Evolutionary conservation across 352 stramenopile species (phyloP).

Genomic region (Globisporangium takayamanum): DNA sequence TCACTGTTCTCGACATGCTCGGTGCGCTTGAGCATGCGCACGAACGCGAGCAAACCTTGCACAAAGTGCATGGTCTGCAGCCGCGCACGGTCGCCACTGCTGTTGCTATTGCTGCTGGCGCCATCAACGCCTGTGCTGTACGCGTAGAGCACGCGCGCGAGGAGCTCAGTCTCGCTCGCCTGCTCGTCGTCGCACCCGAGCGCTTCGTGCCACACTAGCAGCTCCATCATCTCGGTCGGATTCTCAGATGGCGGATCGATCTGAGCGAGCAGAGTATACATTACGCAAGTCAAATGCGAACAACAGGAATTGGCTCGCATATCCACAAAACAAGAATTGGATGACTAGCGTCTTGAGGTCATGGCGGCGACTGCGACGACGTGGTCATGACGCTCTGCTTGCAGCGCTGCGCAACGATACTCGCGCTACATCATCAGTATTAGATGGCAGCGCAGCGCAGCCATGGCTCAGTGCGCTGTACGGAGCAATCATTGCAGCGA

Average conservation of each 20-base stretch:
- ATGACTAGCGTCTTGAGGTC: background rate
- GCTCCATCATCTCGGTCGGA: conserved; percentile 22
- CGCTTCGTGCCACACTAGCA: conserved; percentile 57
- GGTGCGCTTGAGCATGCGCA: conserved; percentile 24
- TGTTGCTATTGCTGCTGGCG: background rate
- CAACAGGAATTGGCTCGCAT: background rate
- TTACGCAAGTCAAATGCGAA: background rate
- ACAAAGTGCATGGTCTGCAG: conserved; percentile 42
- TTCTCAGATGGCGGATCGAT: background rate
- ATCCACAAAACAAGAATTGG: background rate
- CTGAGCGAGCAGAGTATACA: background rate
- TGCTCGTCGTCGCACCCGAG: conserved; percentile 66
- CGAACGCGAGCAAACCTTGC: conserved; percentile 50
- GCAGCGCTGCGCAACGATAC: conserved; percentile 17
- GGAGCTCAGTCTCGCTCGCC: conserved; percentile 43
- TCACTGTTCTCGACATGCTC: background rate
- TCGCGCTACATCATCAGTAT: background rate
- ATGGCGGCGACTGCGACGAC: conserved; percentile 14
- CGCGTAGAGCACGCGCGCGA: conserved; percentile 40
- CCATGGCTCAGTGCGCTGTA: conserved; percentile 41
- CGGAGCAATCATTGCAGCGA: conserved; percentile 22
- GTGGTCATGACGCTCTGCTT: conserved; percentile 25
- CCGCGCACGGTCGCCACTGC: background rate
- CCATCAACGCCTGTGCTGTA: background rate
- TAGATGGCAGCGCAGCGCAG: background rate